A percentile compares a stretch with the other conserved stretches of the same genome.
Evolutionary conservation across 169 alveolate species (phyloP).

Genomic region (Cryptosporidium bovis): DNA sequence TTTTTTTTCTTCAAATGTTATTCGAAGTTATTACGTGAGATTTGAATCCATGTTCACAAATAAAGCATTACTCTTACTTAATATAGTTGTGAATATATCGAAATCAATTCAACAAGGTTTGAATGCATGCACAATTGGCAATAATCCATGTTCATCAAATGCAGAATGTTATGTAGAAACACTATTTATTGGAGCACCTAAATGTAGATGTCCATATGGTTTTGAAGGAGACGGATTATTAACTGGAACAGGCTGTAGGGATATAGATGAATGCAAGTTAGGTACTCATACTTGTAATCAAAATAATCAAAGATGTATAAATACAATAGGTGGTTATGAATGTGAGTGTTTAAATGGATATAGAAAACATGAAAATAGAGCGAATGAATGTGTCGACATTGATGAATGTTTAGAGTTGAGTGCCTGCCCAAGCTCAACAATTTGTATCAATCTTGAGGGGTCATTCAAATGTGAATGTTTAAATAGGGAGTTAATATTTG

Average conservation of each 20-base stretch:
- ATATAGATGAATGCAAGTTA: conserved; percentile 77
- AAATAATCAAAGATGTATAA: conserved; percentile 74
- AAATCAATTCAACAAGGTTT: conserved; percentile 34
- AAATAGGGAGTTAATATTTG: conserved; percentile 75
- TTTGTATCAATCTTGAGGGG: conserved; percentile 78
- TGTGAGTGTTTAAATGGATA: conserved; percentile 77
- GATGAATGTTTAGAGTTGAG: conserved; percentile 78
- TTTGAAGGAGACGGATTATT: conserved; percentile 77
- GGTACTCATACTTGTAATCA: conserved; percentile 74
- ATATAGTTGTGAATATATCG: too few relatives aligned
- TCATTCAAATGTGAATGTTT: conserved; percentile 77
- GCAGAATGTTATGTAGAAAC: conserved; percentile 73
- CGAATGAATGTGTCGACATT: conserved; percentile 75
- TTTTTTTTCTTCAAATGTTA: too few relatives aligned
- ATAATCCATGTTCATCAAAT: conserved; percentile 64
- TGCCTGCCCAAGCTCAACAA: conserved; percentile 74
- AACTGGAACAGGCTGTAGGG: conserved; percentile 76
- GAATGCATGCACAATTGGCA: conserved; percentile 73
- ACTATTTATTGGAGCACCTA: conserved; percentile 76
- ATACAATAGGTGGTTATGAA: conserved; percentile 75
- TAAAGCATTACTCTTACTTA: too few relatives aligned
- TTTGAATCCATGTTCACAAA: too few relatives aligned
- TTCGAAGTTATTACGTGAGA: too few relatives aligned
- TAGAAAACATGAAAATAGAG: conserved; percentile 74
- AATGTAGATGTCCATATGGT: conserved; percentile 77